Base-by-base conservation (phyloP, 1,139 yeast species). In the Suhomyces choctaworum region DNA sequence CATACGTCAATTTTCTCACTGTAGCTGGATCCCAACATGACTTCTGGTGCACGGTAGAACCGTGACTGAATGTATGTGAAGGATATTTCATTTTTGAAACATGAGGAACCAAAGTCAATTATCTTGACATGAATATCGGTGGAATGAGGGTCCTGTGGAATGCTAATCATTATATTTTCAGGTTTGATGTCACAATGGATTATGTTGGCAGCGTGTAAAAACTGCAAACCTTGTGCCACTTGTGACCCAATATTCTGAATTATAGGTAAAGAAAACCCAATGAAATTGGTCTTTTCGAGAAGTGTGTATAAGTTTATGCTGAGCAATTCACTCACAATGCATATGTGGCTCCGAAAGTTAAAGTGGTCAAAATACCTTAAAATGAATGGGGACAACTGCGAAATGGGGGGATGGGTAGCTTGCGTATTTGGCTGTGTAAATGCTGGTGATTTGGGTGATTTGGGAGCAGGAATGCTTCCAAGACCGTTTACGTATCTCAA, bases 101-200 rank as follows among this genome's bases (percentile, higher is more conserved):
- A 75, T 0, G 86, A 77, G 0, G 85, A 71, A 0, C 87, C 87
- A 52, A 80, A 80, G 52, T 80, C 87, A 32, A 80, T 79, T n/a
- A 80, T 64, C 44, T 78, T 80, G 15, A 79, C 56, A 4, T 54
- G 54, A 16, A 78, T 50, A 0, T 48, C 46, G 0, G 50, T 43
- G 3, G 41, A 27, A 5, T 40, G 42, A 15, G 49, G 39, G 15
- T 29, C 27, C 3, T 29, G 7, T 2, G 71, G 71, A 7, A 70
- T 45, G 32, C 51, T 57, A 5, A 80, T 54, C 84, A 80, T 78
- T 25, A 80, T 60, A 50, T 80, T 80, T 47, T 80, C 87, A 0
- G 86, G 87, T 50, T 84, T 84, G 34, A 84, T 64, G 56, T 87
- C 96, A 50, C 95, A 87, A 53, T 87, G 96, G 22, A 87, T 78